Conservation (phyloP, 1,284 basidiomycete species). For the Hortiboletus rubellus region DNA sequence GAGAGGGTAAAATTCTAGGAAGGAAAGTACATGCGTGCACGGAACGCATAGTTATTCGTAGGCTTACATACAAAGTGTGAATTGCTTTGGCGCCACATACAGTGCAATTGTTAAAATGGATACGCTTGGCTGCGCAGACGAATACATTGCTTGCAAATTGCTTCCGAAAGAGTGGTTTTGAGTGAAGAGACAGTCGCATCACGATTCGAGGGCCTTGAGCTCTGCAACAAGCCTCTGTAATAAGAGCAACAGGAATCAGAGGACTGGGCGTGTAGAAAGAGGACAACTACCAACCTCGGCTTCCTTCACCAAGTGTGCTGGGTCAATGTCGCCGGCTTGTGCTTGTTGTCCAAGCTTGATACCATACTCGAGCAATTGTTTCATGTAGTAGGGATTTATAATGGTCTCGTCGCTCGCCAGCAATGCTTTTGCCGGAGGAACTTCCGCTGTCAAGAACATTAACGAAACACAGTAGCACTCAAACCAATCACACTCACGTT, state of each 20-base stretch:
- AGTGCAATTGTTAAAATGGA: slow-evolving; percentile 28
- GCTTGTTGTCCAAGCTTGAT: slow-evolving; percentile 51
- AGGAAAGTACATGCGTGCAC: slow-evolving; percentile 26
- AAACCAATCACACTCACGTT: slow-evolving; percentile 38
- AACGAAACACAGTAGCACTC: slow-evolving; percentile 18
- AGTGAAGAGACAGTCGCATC: slow-evolving; percentile 13
- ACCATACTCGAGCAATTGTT: slow-evolving; percentile 65
- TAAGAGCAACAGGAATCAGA: neutral
- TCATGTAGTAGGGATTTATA: slow-evolving; percentile 75
- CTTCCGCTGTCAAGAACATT: slow-evolving; percentile 22
- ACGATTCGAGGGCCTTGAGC: slow-evolving; percentile 38
- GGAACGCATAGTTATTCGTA: slow-evolving; percentile 22
- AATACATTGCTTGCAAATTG: slow-evolving; percentile 31
- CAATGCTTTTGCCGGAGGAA: slow-evolving; percentile 34
- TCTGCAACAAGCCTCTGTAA: slow-evolving; percentile 40
- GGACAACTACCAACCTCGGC: slow-evolving; percentile 46
- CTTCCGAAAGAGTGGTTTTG: slow-evolving; percentile 11
- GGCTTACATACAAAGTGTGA: slow-evolving; percentile 31
- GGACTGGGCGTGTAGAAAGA: neutral
- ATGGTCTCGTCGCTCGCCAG: slow-evolving; percentile 60
- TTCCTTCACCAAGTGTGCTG: slow-evolving; percentile 43
- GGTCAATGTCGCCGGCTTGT: slow-evolving; percentile 39
- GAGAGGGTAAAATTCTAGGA: slow-evolving; percentile 19
- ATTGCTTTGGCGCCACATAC: slow-evolving; percentile 31
- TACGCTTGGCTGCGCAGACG: slow-evolving; percentile 24